Evolutionary conservation across 2,329 filamentous ascomycete species (phyloP), one percentile per base, ranked within the genome.

Genomic region (Daldinia sp.): DNA sequence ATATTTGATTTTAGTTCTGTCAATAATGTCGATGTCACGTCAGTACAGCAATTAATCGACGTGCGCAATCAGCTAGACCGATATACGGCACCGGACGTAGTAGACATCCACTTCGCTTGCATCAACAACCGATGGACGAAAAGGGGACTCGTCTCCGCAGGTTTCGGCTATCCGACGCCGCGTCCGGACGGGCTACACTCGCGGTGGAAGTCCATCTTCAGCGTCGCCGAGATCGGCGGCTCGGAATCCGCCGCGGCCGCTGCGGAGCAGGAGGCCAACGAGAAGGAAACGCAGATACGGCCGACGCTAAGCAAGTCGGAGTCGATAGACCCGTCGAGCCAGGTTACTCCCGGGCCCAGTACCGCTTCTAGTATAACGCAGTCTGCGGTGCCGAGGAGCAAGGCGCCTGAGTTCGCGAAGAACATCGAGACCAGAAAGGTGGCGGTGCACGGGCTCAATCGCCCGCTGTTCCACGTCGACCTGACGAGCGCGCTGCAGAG

Each of bases 61-160:
- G 92, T 98, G 0, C 93, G 95, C 75, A 97, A 97, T 79, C 94
- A 98, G 78, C 89, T 98, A 28, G 95, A 98, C 79, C 86, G 89
- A 20, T 97, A 97, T 77, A 88, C 93, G 0, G 80, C 91, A 0
- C 95, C 95, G 0, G 89, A 94, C 20, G 85, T 86, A 2, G 94
- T 98, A 4, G 93, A 98, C 78, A 98, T 95, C 94, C 96, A 98
- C 80, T 91, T 98, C 71, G 93, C 94, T n/a, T 92, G 90, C 80
- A 92, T 98, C 82, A 94, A 91, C 82, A 98, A 96, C 83, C 88
- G 93, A 64, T 98, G 95, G 95, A 95, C 94, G 26, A 97, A 97
- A 83, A 92, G 94, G 35, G 94, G 93, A 4, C 89, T 98, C 48
- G 91, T 91, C 3, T 89, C 92, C 1, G 95, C 92, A 26, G 95